Evolutionary conservation across 2,329 filamentous ascomycete species (phyloP).

Genomic region (Colletotrichum phormii): DNA sequence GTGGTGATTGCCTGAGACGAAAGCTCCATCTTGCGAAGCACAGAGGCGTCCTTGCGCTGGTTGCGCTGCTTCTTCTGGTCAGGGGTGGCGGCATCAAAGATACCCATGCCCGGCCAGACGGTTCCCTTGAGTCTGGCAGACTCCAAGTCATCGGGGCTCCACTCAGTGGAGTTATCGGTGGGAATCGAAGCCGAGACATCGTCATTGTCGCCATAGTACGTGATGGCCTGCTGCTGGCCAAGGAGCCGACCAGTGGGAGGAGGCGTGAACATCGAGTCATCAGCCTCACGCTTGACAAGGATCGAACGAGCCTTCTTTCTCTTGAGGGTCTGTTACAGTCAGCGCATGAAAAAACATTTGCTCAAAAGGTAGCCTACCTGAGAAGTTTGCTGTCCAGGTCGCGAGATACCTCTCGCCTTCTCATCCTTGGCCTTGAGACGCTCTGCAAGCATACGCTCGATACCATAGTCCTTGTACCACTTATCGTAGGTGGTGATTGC

Average conservation of each 20-base stretch:
- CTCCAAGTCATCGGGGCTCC: slow-evolving; percentile 20
- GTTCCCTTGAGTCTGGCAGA: slow-evolving; percentile 69
- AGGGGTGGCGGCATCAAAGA: slow-evolving; percentile 83
- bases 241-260: not conserved
- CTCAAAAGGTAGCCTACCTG: not conserved
- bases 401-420: slow-evolving; percentile 69
- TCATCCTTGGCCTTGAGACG: slow-evolving; percentile 81
- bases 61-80: slow-evolving; percentile 81
- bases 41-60: slow-evolving; percentile 80
- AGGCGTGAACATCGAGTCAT: slow-evolving; percentile 16
- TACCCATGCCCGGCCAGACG: slow-evolving; percentile 81
- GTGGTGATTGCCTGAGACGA: slow-evolving; percentile 74
- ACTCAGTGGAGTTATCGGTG: slow-evolving; percentile 2
- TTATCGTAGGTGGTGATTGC: slow-evolving; percentile 76
- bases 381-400: slow-evolving; percentile 34
- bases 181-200: slow-evolving; percentile 3
- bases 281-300: slow-evolving; percentile 8
- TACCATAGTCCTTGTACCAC: slow-evolving; percentile 80
- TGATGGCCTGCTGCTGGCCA: slow-evolving; percentile 27
- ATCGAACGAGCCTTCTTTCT: slow-evolving; percentile 21
- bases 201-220: slow-evolving; percentile 16
- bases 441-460: slow-evolving; percentile 80
- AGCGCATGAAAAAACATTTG: not conserved
- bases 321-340: slow-evolving; percentile 8
- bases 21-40: slow-evolving; percentile 74